These are phyloP conservation scores for Torulaspora globosa DNA, from an alignment of 1,139 yeast genomes.

Conservation along the genomic window DNA sequence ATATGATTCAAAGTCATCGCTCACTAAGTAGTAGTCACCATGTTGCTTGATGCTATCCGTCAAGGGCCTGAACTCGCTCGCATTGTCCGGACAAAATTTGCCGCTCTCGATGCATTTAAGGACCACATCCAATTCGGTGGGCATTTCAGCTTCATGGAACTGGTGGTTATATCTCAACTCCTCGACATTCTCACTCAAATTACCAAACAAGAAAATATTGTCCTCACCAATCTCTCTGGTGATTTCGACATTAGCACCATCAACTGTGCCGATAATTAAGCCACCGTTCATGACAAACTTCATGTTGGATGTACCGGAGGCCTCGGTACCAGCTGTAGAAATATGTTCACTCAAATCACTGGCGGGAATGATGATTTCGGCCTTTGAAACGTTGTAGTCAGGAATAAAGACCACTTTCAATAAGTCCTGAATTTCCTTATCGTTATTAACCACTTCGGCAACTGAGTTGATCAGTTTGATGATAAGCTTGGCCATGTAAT, in stretches of 20 bases:
- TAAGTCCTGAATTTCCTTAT: slow-evolving; percentile 65
- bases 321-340: slow-evolving; percentile 98
- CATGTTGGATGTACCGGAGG: slow-evolving; percentile 95
- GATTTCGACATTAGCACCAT: slow-evolving; percentile 95
- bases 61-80: slow-evolving; percentile 62
- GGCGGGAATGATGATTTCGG: slow-evolving; percentile 86
- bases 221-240: slow-evolving; percentile 92
- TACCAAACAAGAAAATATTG: slow-evolving; percentile 87
- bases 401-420: slow-evolving; percentile 86
- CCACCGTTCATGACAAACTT: slow-evolving; percentile 94
- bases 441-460: slow-evolving; percentile 74
- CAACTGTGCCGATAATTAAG: slow-evolving; percentile 89
- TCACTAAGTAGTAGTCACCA: slow-evolving; percentile 83
- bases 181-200: slow-evolving; percentile 84
- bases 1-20: slow-evolving; percentile 85
- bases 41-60: slow-evolving; percentile 64
- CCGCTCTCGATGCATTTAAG: slow-evolving; percentile 68
- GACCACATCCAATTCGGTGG: slow-evolving; percentile 57
- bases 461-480: slow-evolving; percentile 82
- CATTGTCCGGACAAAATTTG: slow-evolving; percentile 55
- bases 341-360: slow-evolving; percentile 90
- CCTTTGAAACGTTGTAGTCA: slow-evolving; percentile 90
- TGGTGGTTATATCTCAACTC: slow-evolving; percentile 74
- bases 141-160: slow-evolving; percentile 48
- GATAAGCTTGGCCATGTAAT: slow-evolving; percentile 88